These are phyloP conservation scores for Ogataea nonfermentans DNA, from an alignment of 805 yeast species.

Conservation along the genomic window DNA sequence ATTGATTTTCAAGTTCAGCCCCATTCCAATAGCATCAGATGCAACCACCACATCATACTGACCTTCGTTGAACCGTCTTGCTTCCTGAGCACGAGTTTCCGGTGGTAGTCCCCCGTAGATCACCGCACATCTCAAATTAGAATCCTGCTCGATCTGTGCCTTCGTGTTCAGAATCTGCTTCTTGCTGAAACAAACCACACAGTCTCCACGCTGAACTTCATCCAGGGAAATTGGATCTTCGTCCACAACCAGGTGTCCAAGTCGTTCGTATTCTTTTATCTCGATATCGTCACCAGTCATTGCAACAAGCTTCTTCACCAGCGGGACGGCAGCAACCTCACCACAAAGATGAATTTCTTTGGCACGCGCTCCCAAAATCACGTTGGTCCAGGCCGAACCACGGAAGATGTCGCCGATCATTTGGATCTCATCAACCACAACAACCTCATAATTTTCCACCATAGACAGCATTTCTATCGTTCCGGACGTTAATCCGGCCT, in stretches of 20 bases:
- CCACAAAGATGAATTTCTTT: conserved; percentile 92
- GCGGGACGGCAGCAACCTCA: conserved; percentile 76
- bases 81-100: conserved; percentile 86
- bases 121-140: conserved; percentile 73
- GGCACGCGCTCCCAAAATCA: conserved; percentile 81
- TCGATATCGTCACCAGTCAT: conserved; percentile 79
- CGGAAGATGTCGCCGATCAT: conserved; percentile 79
- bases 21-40: conserved; percentile 98
- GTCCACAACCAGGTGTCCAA: conserved; percentile 68
- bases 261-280: conserved; percentile 68
- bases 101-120: conserved; percentile 96
- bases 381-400: conserved; percentile 95
- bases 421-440: conserved; percentile 93
- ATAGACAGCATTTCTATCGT: conserved; percentile 93
- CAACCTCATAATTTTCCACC: conserved; percentile 68
- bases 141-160: conserved; percentile 60
- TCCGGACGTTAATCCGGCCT: conserved; percentile 78
- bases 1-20: conserved; percentile 80
- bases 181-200: conserved; percentile 85
- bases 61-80: conserved; percentile 74
- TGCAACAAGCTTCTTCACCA: conserved; percentile 55
- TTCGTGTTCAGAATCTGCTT: conserved; percentile 66
- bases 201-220: conserved; percentile 69
- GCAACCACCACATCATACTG: conserved; percentile 83
- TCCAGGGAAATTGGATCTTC: conserved; percentile 36